Evolutionary conservation across 1,139 yeast genomes (phyloP), one percentile per base, ranked within the genome.

Genomic region (Geotrichum phurueaensis): DNA sequence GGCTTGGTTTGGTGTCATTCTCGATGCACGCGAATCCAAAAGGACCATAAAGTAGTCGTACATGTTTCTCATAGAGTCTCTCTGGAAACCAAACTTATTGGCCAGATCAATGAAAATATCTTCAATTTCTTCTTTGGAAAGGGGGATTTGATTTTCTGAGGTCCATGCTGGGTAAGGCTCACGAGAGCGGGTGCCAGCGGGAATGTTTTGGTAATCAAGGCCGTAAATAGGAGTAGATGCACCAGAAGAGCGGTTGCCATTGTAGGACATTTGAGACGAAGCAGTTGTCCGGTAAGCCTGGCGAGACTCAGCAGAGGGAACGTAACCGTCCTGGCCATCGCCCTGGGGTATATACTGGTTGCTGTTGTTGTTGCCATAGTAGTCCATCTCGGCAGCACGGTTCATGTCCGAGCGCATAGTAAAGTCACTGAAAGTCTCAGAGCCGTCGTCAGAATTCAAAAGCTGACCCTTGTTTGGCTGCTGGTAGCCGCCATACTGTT

Each of bases 81-180:
- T 84, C 80, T 95, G 99, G 83, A 95, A 95, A 65, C 99, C 99
- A 76, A 95, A 91, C 76, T 88, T 87, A 76, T 87, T 86, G 63
- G 96, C 81, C 73, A 95, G 80, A 73, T 92, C 96, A 71, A 89
- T 86, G 75, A 94, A 94, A 61, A 94, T 86, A 72, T 88, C 96
- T 76, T 89, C 95, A 70, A 95, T 90, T 75, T 90, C 96, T 73
- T 90, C 96, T 68, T 89, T 84, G 66, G 87, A 75, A 60, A 91
- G 80, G 13, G 97, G 96, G 51, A 87, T 88, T 74, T 88, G 94
- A 63, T 88, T 87, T 71, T 91, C 98, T 54, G 92, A 89, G 20
- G 95, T 86, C 96, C 97, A 94, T 43, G 97, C 96, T 54, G 96
- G 97, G 73, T 92, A 94, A 50, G 97, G 97, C 67, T 96, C 98